Evolutionary conservation across 2,329 filamentous ascomycete species (phyloP).

Genomic region (Microthyrium microscopicum): DNA sequence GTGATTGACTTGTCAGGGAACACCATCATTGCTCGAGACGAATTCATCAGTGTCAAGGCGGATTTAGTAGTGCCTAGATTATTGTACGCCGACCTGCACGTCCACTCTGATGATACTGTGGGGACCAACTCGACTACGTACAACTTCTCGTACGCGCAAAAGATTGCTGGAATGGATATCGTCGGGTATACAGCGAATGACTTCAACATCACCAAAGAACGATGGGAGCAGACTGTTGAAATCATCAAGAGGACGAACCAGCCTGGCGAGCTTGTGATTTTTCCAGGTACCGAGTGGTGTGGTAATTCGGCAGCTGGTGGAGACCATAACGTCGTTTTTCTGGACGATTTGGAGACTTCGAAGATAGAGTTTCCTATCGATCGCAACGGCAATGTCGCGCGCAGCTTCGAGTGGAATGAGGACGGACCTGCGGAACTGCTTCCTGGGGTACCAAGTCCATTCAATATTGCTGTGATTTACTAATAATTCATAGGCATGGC

Average conservation of each 20-base stretch:
- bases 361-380: no score
- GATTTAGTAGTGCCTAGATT: constrained; percentile 12
- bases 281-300: constrained; percentile 21
- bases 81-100: constrained; percentile 20
- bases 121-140: constrained; percentile 20
- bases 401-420: no score
- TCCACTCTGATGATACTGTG: constrained; percentile 23
- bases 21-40: constrained; percentile 10
- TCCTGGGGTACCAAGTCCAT: no score
- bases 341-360: no score
- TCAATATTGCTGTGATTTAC: no score
- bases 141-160: constrained; percentile 22
- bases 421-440: no score
- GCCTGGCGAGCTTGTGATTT: constrained; percentile 15
- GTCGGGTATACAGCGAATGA: constrained; percentile 24
- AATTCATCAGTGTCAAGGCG: constrained; percentile 10
- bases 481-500: no score
- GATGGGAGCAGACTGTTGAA: constrained; percentile 16
- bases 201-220: constrained; percentile 20
- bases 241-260: constrained; percentile 13
- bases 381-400: no score
- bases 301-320: constrained; percentile 22
- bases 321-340: no score
- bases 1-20: constrained; percentile 18
- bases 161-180: constrained; percentile 21